These are phyloP conservation scores for Salix arbutifolia DNA, from an alignment of 345 rosid species.

Conservation along the genomic window DNA sequence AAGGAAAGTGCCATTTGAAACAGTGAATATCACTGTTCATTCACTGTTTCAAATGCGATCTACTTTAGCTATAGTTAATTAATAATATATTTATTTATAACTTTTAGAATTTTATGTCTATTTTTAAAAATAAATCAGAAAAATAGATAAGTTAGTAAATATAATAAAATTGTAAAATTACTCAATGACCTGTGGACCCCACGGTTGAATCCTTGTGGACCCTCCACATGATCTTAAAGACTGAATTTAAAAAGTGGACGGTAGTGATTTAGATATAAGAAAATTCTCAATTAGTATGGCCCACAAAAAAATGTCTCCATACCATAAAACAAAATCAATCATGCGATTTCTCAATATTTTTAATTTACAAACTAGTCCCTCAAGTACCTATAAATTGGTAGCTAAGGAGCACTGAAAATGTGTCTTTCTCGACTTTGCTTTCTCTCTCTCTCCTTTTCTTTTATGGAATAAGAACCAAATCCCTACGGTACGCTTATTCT, in stretches of 20 bases:
- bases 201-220: not conserved
- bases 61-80: too few species aligned
- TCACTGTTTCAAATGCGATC: too few species aligned
- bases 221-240: not conserved
- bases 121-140: too few species aligned
- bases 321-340: not conserved
- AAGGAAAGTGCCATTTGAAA: too few species aligned
- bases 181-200: not conserved
- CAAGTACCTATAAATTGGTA: slow-evolving; percentile 26
- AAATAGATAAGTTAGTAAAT: too few species aligned
- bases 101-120: too few species aligned
- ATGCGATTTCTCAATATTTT: not conserved
- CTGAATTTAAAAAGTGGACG: not conserved
- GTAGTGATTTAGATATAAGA: not conserved
- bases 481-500: slow-evolving; percentile 13
- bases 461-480: not conserved
- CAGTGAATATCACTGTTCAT: too few species aligned
- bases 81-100: too few species aligned
- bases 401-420: not conserved
- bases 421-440: not conserved
- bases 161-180: too few species aligned
- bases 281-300: not conserved
- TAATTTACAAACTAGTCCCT: slow-evolving; percentile 11
- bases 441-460: not conserved
- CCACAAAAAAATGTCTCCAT: not conserved